Conservation (phyloP, 2,329 filamentous ascomycete species). For the Pezicula neosporulosa region DNA sequence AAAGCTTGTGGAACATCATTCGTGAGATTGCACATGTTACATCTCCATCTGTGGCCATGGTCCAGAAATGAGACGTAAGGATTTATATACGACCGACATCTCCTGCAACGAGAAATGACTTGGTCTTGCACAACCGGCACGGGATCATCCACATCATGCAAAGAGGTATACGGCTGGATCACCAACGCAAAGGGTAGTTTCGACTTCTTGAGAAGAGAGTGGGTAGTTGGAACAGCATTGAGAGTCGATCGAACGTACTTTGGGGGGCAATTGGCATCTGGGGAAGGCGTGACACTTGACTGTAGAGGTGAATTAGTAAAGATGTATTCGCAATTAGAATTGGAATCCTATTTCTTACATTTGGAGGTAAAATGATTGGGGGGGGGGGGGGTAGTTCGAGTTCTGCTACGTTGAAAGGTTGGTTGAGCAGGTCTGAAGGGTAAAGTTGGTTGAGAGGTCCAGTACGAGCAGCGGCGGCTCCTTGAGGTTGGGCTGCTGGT, state of each 20-base stretch:
- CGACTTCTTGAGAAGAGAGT: constrained; percentile 93
- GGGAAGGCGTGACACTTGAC: constrained; percentile 89
- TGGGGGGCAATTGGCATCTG: constrained; percentile 83
- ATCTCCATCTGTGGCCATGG: constrained; percentile 95
- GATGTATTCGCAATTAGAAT: neutral
- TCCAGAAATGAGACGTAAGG: constrained; percentile 96
- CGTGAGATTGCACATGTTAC: constrained; percentile 99
- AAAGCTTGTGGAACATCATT: constrained; percentile 99
- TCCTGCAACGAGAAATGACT: constrained; percentile 92
- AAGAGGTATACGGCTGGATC: constrained; percentile 90
- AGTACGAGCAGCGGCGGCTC: constrained; percentile 45
- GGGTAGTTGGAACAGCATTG: constrained; percentile 88
- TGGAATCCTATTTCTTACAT: constrained; percentile 57
- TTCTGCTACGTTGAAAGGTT: constrained; percentile 92
- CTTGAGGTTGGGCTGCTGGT: constrained; percentile 42
- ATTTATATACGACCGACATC: constrained; percentile 97
- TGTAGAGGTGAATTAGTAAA: constrained; percentile 42
- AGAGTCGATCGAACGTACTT: constrained; percentile 95
- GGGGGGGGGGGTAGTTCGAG: constrained; percentile 89
- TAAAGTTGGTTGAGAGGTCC: constrained; percentile 79
- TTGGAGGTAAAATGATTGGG: constrained; percentile 84
- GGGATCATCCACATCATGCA: constrained; percentile 89
- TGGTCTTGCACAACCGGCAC: constrained; percentile 94
- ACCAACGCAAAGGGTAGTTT: constrained; percentile 92
- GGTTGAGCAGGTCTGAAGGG: constrained; percentile 84